phyloP scores from a whole-genome alignment of 192 early-diverging fungal genomes.

The Coemansia sp. region DNA sequence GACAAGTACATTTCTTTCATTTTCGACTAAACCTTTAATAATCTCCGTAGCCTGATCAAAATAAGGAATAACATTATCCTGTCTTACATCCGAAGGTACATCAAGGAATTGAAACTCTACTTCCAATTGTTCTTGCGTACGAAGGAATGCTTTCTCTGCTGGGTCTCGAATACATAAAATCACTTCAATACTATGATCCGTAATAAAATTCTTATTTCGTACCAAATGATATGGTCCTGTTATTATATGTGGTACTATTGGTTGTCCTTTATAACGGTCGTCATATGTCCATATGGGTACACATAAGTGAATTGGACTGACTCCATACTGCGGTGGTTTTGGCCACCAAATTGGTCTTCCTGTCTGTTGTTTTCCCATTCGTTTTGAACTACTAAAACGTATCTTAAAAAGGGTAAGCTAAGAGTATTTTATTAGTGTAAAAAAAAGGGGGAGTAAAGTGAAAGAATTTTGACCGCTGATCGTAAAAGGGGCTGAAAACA shows the following conservation, averaged over 20 bases:
- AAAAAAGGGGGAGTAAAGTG: no score
- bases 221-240: constrained; percentile 79
- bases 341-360: constrained; percentile 27
- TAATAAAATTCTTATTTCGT: constrained; percentile 59
- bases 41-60: constrained; percentile 65
- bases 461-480: no score
- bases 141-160: constrained; percentile 65
- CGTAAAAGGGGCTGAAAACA: no score
- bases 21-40: constrained; percentile 52
- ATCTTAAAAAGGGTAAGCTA: no score
- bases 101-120: constrained; percentile 68
- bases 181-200: constrained; percentile 66
- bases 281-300: constrained; percentile 39
- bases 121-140: constrained; percentile 52
- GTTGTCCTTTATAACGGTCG: constrained; percentile 40
- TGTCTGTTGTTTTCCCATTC: no score
- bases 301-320: constrained; percentile 25
- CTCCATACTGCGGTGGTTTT: constrained; percentile 16
- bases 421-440: no score
- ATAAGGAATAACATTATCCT: constrained; percentile 75
- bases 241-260: constrained; percentile 56
- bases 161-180: constrained; percentile 74
- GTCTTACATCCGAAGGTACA: constrained; percentile 75
- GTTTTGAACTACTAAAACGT: not conserved
- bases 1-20: constrained; percentile 59